Conservation (phyloP, 345 rosid genomes). For the Clarkia xantiana region DNA sequence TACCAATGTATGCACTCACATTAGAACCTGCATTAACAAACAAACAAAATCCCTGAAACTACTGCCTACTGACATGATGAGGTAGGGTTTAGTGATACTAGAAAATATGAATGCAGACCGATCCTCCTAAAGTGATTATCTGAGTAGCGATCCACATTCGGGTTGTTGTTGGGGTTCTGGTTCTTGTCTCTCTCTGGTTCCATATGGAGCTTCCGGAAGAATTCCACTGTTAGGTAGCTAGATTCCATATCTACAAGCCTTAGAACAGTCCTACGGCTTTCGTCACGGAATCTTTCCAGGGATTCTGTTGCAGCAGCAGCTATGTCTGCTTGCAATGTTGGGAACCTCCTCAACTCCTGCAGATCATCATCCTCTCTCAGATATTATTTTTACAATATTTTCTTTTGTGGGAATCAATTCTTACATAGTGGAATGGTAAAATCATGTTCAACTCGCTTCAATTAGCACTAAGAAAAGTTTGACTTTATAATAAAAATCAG, state of each 20-base stretch:
- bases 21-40: constrained; percentile 54
- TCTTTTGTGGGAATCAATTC: too few species aligned
- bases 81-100: neutral
- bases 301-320: constrained; percentile 93
- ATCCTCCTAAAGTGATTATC: constrained; percentile 84
- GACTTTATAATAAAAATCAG: neutral
- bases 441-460: too few species aligned
- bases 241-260: constrained; percentile 97
- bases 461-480: neutral
- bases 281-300: constrained; percentile 85
- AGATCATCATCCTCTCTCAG: neutral
- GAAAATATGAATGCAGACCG: constrained; percentile 19
- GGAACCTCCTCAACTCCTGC: constrained; percentile 92
- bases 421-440: too few species aligned
- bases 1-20: constrained; percentile 73
- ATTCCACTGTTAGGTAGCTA: constrained; percentile 89
- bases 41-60: too few species aligned
- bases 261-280: constrained; percentile 73
- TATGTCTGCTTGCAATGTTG: constrained; percentile 72
- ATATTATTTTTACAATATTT: too few species aligned
- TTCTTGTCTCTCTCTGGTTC: constrained; percentile 54
- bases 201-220: constrained; percentile 78
- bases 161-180: constrained; percentile 27
- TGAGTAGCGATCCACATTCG: constrained; percentile 47
- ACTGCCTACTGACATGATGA: too few species aligned